A percentile compares a stretch with the other conserved stretches of the same genome.
Conservation (phyloP, 192 early-diverging fungal genomes). For the Podila minutissima region DNA sequence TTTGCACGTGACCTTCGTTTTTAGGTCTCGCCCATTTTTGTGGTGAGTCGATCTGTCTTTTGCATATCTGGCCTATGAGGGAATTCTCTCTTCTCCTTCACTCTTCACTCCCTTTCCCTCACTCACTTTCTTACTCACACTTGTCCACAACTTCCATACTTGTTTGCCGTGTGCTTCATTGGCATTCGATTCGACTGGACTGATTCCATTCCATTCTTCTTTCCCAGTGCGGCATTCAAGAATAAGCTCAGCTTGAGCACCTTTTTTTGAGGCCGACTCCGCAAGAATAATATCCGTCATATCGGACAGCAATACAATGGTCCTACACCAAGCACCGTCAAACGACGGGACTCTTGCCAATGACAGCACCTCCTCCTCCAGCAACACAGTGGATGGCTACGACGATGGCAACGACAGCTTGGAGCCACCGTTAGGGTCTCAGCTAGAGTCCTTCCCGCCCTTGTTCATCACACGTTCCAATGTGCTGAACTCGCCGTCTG, state of each 20-base stretch:
- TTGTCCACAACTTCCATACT: neutral
- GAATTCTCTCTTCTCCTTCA: too few species aligned
- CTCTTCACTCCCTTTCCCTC: neutral
- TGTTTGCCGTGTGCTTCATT: too few species aligned
- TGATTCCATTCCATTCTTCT: too few species aligned
- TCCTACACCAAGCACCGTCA: slow-evolving; percentile 4
- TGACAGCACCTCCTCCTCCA: neutral
- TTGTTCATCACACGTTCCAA: slow-evolving; percentile 23
- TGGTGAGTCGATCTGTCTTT: too few species aligned
- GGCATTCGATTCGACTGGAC: too few species aligned
- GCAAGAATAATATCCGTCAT: too few species aligned
- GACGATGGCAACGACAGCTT: neutral
- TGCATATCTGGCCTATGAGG: too few species aligned
- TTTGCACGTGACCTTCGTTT: neutral
- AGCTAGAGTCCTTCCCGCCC: slow-evolving; percentile 38
- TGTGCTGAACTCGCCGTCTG: slow-evolving; percentile 22
- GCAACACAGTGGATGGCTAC: neutral
- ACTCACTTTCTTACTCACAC: neutral
- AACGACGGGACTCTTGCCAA: slow-evolving; percentile 5
- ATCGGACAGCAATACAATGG: neutral
- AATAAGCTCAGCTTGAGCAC: too few species aligned
- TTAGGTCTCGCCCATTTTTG: neutral
- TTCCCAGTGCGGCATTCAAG: neutral
- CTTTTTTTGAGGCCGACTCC: too few species aligned
- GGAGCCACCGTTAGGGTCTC: slow-evolving; percentile 1